These are phyloP conservation scores for Durio zibethinus DNA, from an alignment of 345 rosid species.

Conservation along the genomic window DNA sequence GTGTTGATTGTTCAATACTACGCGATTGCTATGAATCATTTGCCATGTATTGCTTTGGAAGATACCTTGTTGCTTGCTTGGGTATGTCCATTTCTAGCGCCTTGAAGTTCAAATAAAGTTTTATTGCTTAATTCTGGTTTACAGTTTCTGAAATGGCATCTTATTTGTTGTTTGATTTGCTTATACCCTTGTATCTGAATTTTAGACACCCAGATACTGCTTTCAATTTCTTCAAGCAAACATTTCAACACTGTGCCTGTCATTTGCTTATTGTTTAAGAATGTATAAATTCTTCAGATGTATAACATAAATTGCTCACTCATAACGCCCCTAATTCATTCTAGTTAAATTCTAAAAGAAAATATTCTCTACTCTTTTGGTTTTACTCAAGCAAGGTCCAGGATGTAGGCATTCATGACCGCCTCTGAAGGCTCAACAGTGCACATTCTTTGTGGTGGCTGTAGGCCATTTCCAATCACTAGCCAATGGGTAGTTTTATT, in stretches of 20 bases:
- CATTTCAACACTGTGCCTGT: background rate
- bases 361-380: background rate
- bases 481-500: background rate
- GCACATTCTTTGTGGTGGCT: background rate
- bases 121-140: conserved; percentile 1
- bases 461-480: background rate
- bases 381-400: background rate
- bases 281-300: background rate
- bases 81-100: conserved; percentile 48
- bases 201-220: background rate
- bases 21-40: conserved; percentile 99
- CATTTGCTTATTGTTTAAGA: background rate
- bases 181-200: background rate
- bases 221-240: background rate
- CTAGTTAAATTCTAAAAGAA: background rate
- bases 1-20: conserved; percentile 78
- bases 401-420: background rate
- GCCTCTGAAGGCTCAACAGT: background rate
- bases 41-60: conserved; percentile 99
- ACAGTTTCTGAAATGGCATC: background rate
- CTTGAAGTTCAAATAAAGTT: background rate
- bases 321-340: background rate
- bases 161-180: background rate
- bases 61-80: conserved; percentile 96
- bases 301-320: background rate